Base-by-base conservation (phyloP, 495 filamentous ascomycete genomes). In the Lasiosphaeris hirsuta region DNA sequence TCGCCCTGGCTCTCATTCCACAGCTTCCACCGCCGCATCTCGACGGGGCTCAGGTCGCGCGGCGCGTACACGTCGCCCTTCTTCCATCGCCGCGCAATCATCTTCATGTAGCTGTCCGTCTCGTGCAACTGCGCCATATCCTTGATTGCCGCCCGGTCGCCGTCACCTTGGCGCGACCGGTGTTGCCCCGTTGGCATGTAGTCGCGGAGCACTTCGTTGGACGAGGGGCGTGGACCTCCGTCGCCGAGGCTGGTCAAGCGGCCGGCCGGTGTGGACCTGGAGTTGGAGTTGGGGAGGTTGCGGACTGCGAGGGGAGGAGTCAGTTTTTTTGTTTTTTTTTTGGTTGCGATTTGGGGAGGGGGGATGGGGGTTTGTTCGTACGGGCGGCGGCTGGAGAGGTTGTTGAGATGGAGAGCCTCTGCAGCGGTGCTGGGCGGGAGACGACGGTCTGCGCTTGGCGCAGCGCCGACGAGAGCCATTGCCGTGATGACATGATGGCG, bases 21-120 rank as follows among this genome's bases (percentile, higher is more conserved):
- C 49, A 51, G 44, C 40, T 63, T 60, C 78, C 83, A 87, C 73
- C 88, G 90, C 69, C 69, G 74, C 83, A 86, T 86, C 79, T 96
- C 90, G 53, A 74, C 69, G 7, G 83, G 74, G 55, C 81, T 86
- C 51, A 98, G 73, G 77, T 98, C 94, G 69, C 91, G 88, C 40
- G 95, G 95, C 40, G 92, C 81, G 71, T 97, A 97, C 45, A 95
- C 78, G 69, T 96, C 92, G 66, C 94, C 94, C 9, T 72, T 60
- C 61, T 72, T 75, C 83, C 85, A 97, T 14, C 81, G 77, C 49
- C 90, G 74, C 30, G 70, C 58, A 64, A 81, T 72, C 62, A 75
- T 71, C 42, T 67, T 64, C 57, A 73, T 7, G 71, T 70, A 77
- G 48, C 63, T 63, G 15, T 72, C 67, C 55, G 51, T 57, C 46